Percentiles rank a stretch among this genome's conserved stretches.
phyloP scores from a whole-genome alignment of 768 basidiomycete genomes.

The Leccinum pellstonianum region DNA sequence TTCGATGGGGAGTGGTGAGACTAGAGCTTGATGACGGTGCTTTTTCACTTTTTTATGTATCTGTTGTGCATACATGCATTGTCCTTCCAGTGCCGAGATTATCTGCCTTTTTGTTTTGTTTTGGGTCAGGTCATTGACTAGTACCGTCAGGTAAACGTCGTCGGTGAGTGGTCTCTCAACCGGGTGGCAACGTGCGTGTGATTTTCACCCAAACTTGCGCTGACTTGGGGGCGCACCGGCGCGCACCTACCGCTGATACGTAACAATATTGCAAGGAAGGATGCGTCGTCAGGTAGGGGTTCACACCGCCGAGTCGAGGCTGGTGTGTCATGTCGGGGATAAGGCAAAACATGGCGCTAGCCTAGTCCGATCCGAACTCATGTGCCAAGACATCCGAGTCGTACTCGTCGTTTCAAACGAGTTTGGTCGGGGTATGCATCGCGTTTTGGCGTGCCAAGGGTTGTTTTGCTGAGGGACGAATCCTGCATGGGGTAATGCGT shows the following conservation, averaged over 20 bases:
- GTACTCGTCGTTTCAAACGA: no score
- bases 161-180: background rate
- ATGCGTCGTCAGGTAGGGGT: no score
- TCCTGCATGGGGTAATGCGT: background rate
- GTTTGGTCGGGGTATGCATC: background rate
- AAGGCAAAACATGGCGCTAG: no score
- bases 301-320: no score
- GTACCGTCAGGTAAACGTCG: background rate
- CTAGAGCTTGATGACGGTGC: background rate
- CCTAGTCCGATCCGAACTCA: background rate
- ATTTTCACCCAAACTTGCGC: background rate
- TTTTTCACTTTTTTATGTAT: background rate
- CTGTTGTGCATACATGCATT: background rate
- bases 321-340: no score
- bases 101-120: background rate
- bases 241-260: conserved; percentile 31
- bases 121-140: background rate
- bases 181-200: background rate
- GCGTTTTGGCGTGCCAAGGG: background rate
- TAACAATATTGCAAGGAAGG: no score
- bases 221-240: background rate
- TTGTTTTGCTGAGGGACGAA: background rate
- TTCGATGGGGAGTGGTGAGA: conserved; percentile 84
- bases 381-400: background rate
- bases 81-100: background rate